Conservation (phyloP, 208 protist species). For the Herpetomonas samuelpessoai region DNA sequence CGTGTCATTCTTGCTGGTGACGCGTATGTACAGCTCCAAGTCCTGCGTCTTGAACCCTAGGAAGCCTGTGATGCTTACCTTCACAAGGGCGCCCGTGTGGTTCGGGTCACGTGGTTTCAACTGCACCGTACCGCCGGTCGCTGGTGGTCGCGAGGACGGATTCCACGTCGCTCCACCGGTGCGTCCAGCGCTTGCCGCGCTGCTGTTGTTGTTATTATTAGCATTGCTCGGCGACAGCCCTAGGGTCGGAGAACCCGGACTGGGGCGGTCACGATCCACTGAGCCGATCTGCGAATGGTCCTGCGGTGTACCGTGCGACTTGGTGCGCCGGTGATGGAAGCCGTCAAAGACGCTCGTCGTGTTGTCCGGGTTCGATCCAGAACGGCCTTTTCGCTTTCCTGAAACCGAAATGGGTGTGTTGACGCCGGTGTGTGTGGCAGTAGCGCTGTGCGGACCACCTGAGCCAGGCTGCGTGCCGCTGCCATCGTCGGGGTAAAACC, state of each 20-base stretch:
- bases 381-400: neutral
- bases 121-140: neutral
- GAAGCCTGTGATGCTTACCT: conserved; percentile 31
- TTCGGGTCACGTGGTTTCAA: neutral
- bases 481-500: conserved; percentile 16
- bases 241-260: neutral
- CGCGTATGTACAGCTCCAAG: conserved; percentile 33
- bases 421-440: neutral
- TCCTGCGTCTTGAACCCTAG: conserved; percentile 17
- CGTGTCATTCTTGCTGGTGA: conserved; percentile 17
- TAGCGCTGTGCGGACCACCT: neutral
- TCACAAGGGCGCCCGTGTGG: neutral
- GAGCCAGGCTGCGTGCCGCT: neutral
- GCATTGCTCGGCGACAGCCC: neutral
- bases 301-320: neutral
- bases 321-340: neutral
- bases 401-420: no score
- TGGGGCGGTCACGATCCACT: neutral
- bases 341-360: neutral
- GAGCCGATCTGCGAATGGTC: neutral
- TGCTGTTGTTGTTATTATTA: neutral
- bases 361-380: neutral
- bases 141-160: no score
- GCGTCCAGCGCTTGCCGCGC: neutral
- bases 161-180: no score